Percentiles rank a stretch among this genome's conserved stretches.
Conservation (phyloP, 306 rosid genomes). For the Pyrus bretschneideri region DNA sequence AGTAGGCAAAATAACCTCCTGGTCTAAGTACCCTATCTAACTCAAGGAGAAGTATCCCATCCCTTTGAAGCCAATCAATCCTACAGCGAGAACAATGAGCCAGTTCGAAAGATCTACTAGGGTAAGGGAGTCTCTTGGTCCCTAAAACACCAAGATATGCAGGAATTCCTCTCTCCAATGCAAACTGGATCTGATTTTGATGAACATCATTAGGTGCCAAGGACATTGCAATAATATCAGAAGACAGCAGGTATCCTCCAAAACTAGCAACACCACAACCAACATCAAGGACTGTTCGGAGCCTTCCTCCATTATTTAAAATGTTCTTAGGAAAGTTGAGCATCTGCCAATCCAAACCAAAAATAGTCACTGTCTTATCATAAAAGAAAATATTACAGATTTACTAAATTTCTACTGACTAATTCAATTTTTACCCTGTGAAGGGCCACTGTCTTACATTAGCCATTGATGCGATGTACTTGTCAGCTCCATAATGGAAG, state of each 20-base stretch:
- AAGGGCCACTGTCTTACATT: slow-evolving; percentile 48
- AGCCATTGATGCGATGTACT: slow-evolving; percentile 90
- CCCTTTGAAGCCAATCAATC: slow-evolving; percentile 99
- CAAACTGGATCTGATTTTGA: slow-evolving; percentile 98
- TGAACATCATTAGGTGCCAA: slow-evolving; percentile 99
- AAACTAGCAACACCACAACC: slow-evolving; percentile 99
- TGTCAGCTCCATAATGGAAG: slow-evolving; percentile 97
- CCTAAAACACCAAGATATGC: slow-evolving; percentile 96
- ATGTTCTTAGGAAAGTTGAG: slow-evolving; percentile 69
- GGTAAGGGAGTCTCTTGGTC: slow-evolving; percentile 98
- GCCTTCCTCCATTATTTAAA: slow-evolving; percentile 67
- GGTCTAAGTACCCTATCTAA: slow-evolving; percentile 91
- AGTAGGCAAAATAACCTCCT: slow-evolving; percentile 97
- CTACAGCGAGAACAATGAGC: slow-evolving; percentile 99
- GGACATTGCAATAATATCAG: slow-evolving; percentile 83
- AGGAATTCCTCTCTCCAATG: slow-evolving; percentile 98
- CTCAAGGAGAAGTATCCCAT: slow-evolving; percentile 92
- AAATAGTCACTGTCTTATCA: slow-evolving; percentile 10
- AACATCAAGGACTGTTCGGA: slow-evolving; percentile 94
- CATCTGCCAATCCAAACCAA: slow-evolving; percentile 57
- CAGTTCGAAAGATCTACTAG: slow-evolving; percentile 97
- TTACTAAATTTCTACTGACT: not conserved
- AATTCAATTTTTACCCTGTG: not conserved
- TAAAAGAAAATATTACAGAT: not conserved
- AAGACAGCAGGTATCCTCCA: slow-evolving; percentile 90